Base-by-base conservation (phyloP, 352 stramenopile genomes). In the Halophytophthora batemanensis region DNA sequence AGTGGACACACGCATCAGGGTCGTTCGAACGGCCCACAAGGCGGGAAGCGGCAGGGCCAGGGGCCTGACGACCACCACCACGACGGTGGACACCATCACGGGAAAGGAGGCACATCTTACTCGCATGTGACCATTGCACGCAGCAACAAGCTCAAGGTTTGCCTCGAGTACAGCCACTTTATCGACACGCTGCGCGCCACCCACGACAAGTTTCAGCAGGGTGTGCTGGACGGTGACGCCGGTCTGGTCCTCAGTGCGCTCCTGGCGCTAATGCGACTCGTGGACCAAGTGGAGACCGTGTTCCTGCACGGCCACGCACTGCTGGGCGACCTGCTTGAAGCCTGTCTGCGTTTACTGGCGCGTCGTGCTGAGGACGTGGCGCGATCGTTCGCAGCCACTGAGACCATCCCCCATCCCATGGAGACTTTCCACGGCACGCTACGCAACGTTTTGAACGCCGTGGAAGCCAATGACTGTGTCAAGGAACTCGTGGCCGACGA, bases 401-500 rank as follows among this genome's bases (percentile, higher is more conserved):
- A 88, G 21, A 77, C 77, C 4, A 86, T 88, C 39, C 80, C 80
- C 7, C 78, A 67, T 29, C 75, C 75, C 11, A 77, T 86, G 44
- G 80, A 90, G 43, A 86, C 77, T 37, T 87, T 90, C 54, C 80
- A 90, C 51, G 74, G 75, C 46, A 87, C 74, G 2, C 61, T 90
- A 25, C 72, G 80, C 48, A 92, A 90, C 38, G 69, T 90, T 18
- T 45, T 90, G 19, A 86, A 86, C 43, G 67, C 61, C 21, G 61
- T 90, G 8, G 69, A 93, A 46, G 69, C 64, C 29, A 93, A 90
- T 36, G 65, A 62, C n/a, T 86, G 64, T 42, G 73, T 89, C 18
- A 66, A 73, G 29, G 79, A 90, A 33, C 70, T 90, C 17, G 47
- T 93, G 23, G 68, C 64, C 3, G 63, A 74, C 22, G 64, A 84